Base-by-base conservation (phyloP, 257 asterid species). In the Petrea volubilis region DNA sequence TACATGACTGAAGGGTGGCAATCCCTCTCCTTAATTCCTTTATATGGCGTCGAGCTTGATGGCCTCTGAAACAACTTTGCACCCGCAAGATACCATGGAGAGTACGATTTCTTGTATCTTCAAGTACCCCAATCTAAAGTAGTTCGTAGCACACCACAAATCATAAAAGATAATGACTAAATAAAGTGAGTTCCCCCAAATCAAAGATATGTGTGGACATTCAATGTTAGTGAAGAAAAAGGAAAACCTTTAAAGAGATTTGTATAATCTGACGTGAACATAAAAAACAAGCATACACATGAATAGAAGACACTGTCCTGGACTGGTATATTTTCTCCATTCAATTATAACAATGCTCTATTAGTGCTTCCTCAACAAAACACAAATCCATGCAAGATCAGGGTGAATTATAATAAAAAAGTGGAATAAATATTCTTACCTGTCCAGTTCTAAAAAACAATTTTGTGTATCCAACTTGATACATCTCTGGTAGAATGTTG, bases 371-470 rank as follows among this genome's bases (percentile, higher is more conserved):
- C 66, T 49, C 49, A 59, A 52, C 20, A 29, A 38, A 64, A 51
- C 33, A 70, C 18, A 24, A 28, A 20, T 38, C 15, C 57, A 11
- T 21, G 17, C 56, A 52, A 64, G 62, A 47, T 47, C 64, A 28
- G 28, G 38, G 60, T 46, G 50, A 36, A 64, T 10, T 12, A 17
- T 51, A 68, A 47, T 53, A 49, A n/a, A n/a, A n/a, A n/a, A 69
- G 46, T 1, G 4, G 55, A 43, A 6, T 29, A 58, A 56, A 38
- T 43, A 51, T 43, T 33, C 79, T 81, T 72, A 92, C 99, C 96
- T 95, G 99, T 64, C 99, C 99, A 70, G 99, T 88, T 58, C 99
- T 92, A 81, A 95, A 95, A 81, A 95, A 95, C 81, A 95, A 82
- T 75, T 95, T 95, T 11, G 99, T 92, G 85, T 90, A 95, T 74